A percentile compares a stretch with the other conserved stretches of the same genome.
Conservation (phyloP, 2,329 filamentous ascomycete genomes). For the Phyllosticta paracitricarpa region DNA sequence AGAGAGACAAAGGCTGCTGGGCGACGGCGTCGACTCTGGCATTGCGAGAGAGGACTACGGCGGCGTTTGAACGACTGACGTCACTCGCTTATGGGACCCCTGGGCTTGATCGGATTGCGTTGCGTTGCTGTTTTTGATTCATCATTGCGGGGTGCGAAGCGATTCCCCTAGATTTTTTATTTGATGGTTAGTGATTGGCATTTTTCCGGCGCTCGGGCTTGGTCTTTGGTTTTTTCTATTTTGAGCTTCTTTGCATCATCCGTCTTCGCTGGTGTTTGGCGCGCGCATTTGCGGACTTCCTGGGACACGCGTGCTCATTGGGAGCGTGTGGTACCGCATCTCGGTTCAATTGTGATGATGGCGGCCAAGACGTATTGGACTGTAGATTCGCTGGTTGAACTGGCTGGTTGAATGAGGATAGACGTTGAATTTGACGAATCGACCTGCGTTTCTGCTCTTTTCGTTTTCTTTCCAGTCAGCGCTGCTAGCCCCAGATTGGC, state of each 20-base stretch:
- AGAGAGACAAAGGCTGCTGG: conserved; percentile 4
- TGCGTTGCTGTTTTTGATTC: not conserved
- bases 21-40: not conserved
- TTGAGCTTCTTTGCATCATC: not conserved
- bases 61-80: not conserved
- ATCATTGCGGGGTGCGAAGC: not conserved
- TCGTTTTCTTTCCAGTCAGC: not conserved
- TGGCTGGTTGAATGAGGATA: not conserved
- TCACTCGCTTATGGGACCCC: not conserved
- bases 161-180: not conserved
- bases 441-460: not conserved
- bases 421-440: not conserved
- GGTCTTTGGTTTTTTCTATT: not conserved
- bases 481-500: not conserved
- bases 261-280: not conserved
- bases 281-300: not conserved
- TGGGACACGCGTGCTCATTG: not conserved
- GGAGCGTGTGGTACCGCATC: not conserved
- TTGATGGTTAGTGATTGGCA: not conserved
- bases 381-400: not conserved
- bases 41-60: not conserved
- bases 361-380: not conserved
- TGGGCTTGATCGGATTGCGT: not conserved
- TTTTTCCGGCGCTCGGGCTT: not conserved
- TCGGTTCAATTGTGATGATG: not conserved